Evolutionary conservation across 2,329 filamentous ascomycete genomes (phyloP).

Genomic region (Ceratocystis destructans): DNA sequence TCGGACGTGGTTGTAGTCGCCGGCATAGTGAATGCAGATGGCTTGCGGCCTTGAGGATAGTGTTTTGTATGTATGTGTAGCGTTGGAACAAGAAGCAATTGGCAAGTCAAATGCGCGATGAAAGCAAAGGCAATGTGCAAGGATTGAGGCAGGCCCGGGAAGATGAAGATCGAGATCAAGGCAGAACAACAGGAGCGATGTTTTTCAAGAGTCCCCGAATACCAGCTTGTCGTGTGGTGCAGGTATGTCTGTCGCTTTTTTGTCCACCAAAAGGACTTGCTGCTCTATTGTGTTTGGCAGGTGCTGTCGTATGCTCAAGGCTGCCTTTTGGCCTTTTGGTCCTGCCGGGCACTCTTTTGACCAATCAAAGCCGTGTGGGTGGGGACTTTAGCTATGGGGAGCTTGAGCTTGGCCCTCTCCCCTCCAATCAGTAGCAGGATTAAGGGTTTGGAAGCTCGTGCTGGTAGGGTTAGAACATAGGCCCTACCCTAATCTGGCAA

Average conservation of each 20-base stretch:
- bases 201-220: no score
- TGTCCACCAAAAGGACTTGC: neutral
- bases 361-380: conserved; percentile 13
- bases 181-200: neutral
- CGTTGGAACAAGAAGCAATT: no score
- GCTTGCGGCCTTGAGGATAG: neutral
- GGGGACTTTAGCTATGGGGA: conserved; percentile 11
- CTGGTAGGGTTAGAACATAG: neutral
- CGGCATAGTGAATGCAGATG: conserved; percentile 51
- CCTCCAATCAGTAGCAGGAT: neutral
- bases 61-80: no score
- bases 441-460: neutral
- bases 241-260: neutral
- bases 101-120: no score
- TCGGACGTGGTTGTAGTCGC: conserved; percentile 72
- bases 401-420: neutral
- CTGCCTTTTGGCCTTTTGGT: conserved; percentile 22
- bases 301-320: conserved; percentile 22
- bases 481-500: neutral
- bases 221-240: neutral
- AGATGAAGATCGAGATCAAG: neutral
- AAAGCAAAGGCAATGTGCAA: neutral
- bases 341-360: conserved; percentile 17
- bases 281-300: conserved; percentile 20
- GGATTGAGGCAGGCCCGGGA: no score